Percentiles rank a stretch among this genome's conserved stretches.
Evolutionary conservation across 768 basidiomycete species (phyloP).

Genomic region (Termitomyces sp.): DNA sequence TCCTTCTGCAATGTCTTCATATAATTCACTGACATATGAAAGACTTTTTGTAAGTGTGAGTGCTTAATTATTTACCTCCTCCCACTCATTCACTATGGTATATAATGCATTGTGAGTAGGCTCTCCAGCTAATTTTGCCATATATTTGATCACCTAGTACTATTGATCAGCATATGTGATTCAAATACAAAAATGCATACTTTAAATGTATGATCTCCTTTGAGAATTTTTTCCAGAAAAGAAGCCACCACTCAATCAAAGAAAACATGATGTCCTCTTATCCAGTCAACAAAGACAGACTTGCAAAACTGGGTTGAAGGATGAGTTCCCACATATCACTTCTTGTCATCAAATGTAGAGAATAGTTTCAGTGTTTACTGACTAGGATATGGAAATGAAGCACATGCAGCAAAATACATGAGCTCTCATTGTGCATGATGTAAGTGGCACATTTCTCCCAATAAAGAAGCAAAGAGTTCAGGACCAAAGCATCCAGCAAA

Average conservation of each 20-base stretch:
- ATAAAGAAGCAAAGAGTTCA: not conserved
- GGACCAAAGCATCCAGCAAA: not conserved
- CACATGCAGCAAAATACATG: not conserved
- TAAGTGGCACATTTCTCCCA: not conserved
- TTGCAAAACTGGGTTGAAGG: not conserved
- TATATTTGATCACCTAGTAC: not conserved
- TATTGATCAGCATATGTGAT: not conserved
- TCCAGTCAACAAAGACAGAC: constrained; percentile 2
- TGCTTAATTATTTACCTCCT: not conserved
- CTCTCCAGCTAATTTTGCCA: not conserved
- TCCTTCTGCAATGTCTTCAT: constrained; percentile 2
- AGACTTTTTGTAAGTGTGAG: constrained; percentile 6
- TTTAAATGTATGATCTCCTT: constrained; percentile 8
- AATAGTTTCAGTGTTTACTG: not conserved
- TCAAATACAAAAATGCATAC: not conserved
- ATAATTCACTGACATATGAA: constrained; percentile 6
- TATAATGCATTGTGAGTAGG: constrained; percentile 5
- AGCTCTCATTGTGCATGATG: not conserved
- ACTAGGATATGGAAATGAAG: not conserved
- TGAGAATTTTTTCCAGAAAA: not conserved
- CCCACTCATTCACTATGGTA: constrained; percentile 4
- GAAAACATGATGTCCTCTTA: constrained; percentile 1
- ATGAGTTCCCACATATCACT: not conserved
- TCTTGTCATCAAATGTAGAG: constrained; percentile 1
- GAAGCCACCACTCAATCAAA: constrained; percentile 1